Evolutionary conservation across 805 yeast species (phyloP), one percentile per base, ranked within the genome.

Genomic region (Danielia reshetovae): DNA sequence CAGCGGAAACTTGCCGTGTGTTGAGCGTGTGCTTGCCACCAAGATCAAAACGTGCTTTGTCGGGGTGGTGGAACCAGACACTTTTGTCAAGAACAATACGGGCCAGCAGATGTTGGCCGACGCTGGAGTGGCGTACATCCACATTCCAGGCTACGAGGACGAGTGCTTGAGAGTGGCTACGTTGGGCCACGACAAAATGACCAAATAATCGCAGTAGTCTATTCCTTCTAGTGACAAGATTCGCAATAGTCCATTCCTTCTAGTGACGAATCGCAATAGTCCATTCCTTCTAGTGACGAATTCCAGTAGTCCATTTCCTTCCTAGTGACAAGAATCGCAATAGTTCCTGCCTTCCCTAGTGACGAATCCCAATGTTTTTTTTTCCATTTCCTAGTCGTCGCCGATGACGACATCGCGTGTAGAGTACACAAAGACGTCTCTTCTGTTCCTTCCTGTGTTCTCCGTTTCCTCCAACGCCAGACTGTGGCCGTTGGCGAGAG

Each of bases 1-100:
- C 22, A 87, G 96, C 53, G 97, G 97, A 0, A 89, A 90, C 46
- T 50, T 70, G 33, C 96, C 98, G 0, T 93, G 98, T 59, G 79
- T 78, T 2, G 88, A 88, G 41, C 70, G 97, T 18, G 78, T 93
- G 5, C 51, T 89, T 32, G 69, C 62, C 4, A 57, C 77, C 0
- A 46, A 52, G 6, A 81, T 90, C 40, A 69, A 66, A 14, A 77
- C 93, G 0, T 89, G 89, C 17, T 87, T 83, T 62, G 96, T 90
- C 4, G 98, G 97, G 1, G 93, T 88, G 1, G 54, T 79, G 43
- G 98, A 93, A 59, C 98, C 98, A 0, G 81, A 77, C 22, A 85
- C 83, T 1, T 93, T 93, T 65, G 85, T 93, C n/a, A 70, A 77
- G 51, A 72, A 81, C 38, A 93, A 93, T 52, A 67, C 74, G 4